Evolutionary conservation across 495 filamentous ascomycete genomes (phyloP), one percentile per base, ranked within the genome.

Genomic region (Aspergillus campestris): DNA sequence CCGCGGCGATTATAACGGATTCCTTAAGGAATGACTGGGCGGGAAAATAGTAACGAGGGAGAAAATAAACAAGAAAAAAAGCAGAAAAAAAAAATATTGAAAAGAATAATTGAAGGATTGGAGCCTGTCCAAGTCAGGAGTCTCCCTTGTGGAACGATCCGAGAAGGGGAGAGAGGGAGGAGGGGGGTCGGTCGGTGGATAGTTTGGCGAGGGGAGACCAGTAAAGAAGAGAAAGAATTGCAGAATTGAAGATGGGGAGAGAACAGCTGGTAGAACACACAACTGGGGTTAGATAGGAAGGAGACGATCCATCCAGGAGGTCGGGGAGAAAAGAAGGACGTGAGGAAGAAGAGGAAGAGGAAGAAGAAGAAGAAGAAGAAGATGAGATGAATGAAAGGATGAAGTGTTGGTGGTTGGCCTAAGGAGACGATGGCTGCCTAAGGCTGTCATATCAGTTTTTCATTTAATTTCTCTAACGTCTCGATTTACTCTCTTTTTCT

Each of bases 31-130:
- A 38, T 31, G 47, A 51, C 45, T 32, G 49, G 49, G 38, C 44
- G 40, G 50, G 38, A n/a, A 47, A 41, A 33, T 31, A 18, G 41
- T 48, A 42, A n/a, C 12, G 28, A 24, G 6, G 27, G 18, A 30
- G 12, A 44, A 6, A 44, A 18, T 31, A 11, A n/a, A 11, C 13
- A 45, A 8, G 10, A 13, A 34, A 14, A 24, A 41, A 12, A 41
- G 36, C 34, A 44, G 30, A 43, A 37, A 38, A 48, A 41, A 35
- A 32, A 46, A 41, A 30, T 40, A 49, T 18, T n/a, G 51, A 47
- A 37, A 44, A n/a, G n/a, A 45, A 40, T 31, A 46, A 33, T 47
- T 47, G 46, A 44, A 32, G 38, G 36, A 30, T 34, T 45, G 44
- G 18, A 40, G 40, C 38, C 33, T 34, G 44, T 42, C 18, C 38